These are phyloP conservation scores for Chrysoporthe puriensis DNA, from an alignment of 2,329 filamentous ascomycete genomes.

Conservation along the genomic window DNA sequence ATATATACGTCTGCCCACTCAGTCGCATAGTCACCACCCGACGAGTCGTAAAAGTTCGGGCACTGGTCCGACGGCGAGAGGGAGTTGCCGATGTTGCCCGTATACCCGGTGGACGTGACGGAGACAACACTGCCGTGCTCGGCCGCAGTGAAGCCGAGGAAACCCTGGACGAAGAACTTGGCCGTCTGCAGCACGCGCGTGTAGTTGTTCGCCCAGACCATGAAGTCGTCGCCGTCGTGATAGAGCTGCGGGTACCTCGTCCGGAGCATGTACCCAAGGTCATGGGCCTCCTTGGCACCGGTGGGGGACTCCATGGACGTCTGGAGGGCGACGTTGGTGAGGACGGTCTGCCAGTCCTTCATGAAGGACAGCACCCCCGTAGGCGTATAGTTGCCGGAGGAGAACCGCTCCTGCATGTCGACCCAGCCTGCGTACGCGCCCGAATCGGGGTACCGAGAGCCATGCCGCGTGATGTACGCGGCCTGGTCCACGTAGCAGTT, in stretches of 20 bases:
- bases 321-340: conserved; percentile 58
- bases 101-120: conserved; percentile 58
- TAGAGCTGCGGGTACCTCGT: conserved; percentile 56
- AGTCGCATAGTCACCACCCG: conserved; percentile 49
- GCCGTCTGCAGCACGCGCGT: conserved; percentile 66
- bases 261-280: conserved; percentile 57
- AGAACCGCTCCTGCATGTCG: conserved; percentile 51
- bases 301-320: conserved; percentile 63
- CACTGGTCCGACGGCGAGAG: conserved; percentile 67
- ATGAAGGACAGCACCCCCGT: conserved; percentile 60
- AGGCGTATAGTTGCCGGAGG: conserved; percentile 56
- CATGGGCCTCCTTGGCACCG: conserved; percentile 64
- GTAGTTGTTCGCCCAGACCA: conserved; percentile 69
- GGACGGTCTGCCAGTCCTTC: conserved; percentile 59
- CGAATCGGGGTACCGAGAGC: conserved; percentile 64
- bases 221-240: conserved; percentile 52
- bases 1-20: conserved; percentile 56
- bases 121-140: conserved; percentile 59
- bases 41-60: conserved; percentile 59
- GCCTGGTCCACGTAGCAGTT: conserved; percentile 64
- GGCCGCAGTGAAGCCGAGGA: conserved; percentile 59
- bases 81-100: conserved; percentile 60
- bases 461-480: conserved; percentile 63
- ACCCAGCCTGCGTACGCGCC: conserved; percentile 64
- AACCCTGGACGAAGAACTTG: conserved; percentile 63